Conservation (phyloP, 2,329 filamentous ascomycete species). For the Botrytis fabae region DNA sequence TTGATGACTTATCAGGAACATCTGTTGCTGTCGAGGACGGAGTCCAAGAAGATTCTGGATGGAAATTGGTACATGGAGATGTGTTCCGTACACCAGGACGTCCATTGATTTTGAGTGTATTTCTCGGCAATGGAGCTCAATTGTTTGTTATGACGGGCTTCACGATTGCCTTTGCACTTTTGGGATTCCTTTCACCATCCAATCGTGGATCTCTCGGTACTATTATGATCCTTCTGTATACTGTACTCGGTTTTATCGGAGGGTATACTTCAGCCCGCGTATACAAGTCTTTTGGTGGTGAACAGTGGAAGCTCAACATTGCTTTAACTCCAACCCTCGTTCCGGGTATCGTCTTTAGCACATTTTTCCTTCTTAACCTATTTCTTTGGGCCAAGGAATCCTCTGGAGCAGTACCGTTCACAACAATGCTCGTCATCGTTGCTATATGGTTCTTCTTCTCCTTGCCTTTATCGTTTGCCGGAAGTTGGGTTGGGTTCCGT, state of each 20-base stretch:
- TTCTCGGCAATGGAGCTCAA: constrained; percentile 92
- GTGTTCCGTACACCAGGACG: constrained; percentile 88
- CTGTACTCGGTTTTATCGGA: constrained; percentile 85
- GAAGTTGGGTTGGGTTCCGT: constrained; percentile 92
- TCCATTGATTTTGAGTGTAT: constrained; percentile 79
- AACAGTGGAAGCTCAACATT: constrained; percentile 94
- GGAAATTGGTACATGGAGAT: constrained; percentile 97
- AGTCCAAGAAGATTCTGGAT: constrained; percentile 95
- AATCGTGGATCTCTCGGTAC: constrained; percentile 93
- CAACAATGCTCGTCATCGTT: constrained; percentile 92
- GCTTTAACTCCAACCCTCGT: constrained; percentile 81
- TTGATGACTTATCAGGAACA: constrained; percentile 84
- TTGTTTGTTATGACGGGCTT: constrained; percentile 97
- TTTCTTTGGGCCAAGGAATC: constrained; percentile 94
- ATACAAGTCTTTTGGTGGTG: constrained; percentile 94
- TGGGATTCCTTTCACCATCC: constrained; percentile 93
- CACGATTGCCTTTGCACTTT: constrained; percentile 88
- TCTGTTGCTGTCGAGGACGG: constrained; percentile 80
- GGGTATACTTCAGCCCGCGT: constrained; percentile 85
- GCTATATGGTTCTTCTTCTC: constrained; percentile 97
- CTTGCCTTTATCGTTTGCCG: constrained; percentile 83
- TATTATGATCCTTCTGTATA: constrained; percentile 91
- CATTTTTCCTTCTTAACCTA: constrained; percentile 92
- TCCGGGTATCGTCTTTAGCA: constrained; percentile 79
- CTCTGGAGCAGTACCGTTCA: constrained; percentile 91